These are phyloP conservation scores for Candida tunisiensis DNA, from an alignment of 1,139 yeast genomes.

Conservation along the genomic window DNA sequence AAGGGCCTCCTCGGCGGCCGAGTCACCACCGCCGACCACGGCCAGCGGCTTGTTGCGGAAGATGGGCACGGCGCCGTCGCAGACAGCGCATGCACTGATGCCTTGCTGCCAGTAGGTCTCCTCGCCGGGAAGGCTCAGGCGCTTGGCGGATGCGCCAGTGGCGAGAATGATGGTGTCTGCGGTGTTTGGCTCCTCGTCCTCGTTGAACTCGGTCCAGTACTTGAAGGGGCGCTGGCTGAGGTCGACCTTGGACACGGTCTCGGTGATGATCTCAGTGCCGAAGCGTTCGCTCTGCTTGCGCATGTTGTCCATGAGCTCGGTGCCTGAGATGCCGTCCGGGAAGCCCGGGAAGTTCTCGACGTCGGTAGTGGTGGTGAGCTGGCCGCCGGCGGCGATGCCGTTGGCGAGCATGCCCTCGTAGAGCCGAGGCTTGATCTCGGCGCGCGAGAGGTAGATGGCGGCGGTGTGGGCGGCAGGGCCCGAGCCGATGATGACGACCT, in stretches of 20 bases:
- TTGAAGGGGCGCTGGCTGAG: constrained; percentile 78
- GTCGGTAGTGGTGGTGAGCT: constrained; percentile 93
- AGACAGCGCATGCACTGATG: constrained; percentile 97
- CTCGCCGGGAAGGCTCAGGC: constrained; percentile 89
- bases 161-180: constrained; percentile 88
- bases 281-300: constrained; percentile 70
- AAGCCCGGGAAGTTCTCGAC: constrained; percentile 94
- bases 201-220: constrained; percentile 91
- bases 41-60: constrained; percentile 96
- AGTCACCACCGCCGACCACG: constrained; percentile 97
- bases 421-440: constrained; percentile 83
- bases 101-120: constrained; percentile 98
- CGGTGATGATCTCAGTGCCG: constrained; percentile 89
- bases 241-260: constrained; percentile 84
- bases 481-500: constrained; percentile 86
- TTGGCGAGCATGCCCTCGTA: constrained; percentile 96
- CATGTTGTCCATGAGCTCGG: constrained; percentile 86
- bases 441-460: constrained; percentile 90
- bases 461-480: constrained; percentile 99
- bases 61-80: constrained; percentile 98
- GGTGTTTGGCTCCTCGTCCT: constrained; percentile 65
- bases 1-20: constrained; percentile 97
- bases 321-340: constrained; percentile 85
- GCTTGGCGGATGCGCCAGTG: constrained; percentile 95
- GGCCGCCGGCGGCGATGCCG: constrained; percentile 98